Evolutionary conservation across 2,329 filamentous ascomycete species (phyloP), one percentile per base, ranked within the genome.

Genomic region (Ascochyta fabae): DNA sequence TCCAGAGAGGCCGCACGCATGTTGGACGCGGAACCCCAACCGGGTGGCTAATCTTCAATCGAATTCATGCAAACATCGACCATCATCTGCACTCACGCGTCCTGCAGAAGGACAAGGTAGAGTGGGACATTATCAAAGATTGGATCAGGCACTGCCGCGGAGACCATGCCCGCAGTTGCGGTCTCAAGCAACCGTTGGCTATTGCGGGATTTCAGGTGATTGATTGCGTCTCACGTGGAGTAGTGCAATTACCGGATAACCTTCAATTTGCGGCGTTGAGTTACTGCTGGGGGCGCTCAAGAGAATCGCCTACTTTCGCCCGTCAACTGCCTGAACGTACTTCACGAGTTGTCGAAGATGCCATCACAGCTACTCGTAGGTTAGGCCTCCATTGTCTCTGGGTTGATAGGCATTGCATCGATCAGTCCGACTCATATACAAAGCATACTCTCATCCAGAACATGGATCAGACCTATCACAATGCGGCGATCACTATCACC

Each of bases 351-450:
- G 60, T 64, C 22, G 29, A 47, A 22, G 58, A 65, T 36, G 54
- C 58, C 5, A 58, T 65, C 3, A 19, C 29, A 1, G 52, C 56
- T 4, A 49, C 62, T 3, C 16, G 23, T 10, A n/a, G 36, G 15
- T 26, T 65, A 0, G 51, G 44, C 2, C 27, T 59, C 6, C n/a
- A 19, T 1, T 61, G 49, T 38, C 35, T 67, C 1, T 62, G 60
- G 60, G 40, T 62, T 22, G 58, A 62, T 15, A 13, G 48, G 40
- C 59, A 59, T 15, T 61, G 59, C 35, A 56, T 61, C 12, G 26
- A 47, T 35, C 46, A 56, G 26, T 12, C 38, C 7, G 31, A 56
- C 24, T 9, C 16, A 10, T 16, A 38, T 15, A 38, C 44, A 8
- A 55, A 54, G 24, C 26, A 45, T 39, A 22, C 15, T 2, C 24